Conservation (phyloP, 2,329 filamentous ascomycete genomes). For the Colletotrichum brevisporum region DNA sequence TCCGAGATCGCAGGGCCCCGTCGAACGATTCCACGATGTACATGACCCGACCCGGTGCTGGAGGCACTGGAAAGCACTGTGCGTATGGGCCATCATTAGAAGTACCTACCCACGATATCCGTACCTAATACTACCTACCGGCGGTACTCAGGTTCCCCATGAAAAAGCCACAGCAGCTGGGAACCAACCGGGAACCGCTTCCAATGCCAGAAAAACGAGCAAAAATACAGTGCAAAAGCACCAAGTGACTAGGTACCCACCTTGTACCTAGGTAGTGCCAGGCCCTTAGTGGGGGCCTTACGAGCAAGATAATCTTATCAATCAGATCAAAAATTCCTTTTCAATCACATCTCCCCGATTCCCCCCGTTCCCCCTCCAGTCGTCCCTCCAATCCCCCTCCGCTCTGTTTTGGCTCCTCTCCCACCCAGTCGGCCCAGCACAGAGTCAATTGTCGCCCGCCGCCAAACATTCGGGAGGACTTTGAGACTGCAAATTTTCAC, state of each 20-base stretch:
- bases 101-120: neutral
- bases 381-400: slow-evolving; percentile 43
- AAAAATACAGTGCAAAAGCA: no score
- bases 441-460: neutral
- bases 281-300: slow-evolving; percentile 34
- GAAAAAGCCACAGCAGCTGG: no score
- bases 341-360: slow-evolving; percentile 25
- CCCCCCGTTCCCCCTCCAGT: slow-evolving; percentile 40
- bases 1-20: slow-evolving; percentile 37
- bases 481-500: neutral
- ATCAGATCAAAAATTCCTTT: slow-evolving; percentile 54
- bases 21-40: slow-evolving; percentile 32
- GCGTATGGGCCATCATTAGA: neutral
- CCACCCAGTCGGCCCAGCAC: neutral
- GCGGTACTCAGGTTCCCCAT: no score
- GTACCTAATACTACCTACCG: neutral
- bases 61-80: neutral
- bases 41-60: slow-evolving; percentile 20
- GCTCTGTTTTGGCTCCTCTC: slow-evolving; percentile 35
- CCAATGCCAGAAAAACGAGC: no score
- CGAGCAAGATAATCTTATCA: slow-evolving; percentile 59
- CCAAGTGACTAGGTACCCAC: no score
- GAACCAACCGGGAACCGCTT: no score
- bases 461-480: slow-evolving; percentile 2
- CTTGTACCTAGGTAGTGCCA: slow-evolving; percentile 2